Conservation (phyloP, 305 asterid species). For the Andrographis paniculata region DNA sequence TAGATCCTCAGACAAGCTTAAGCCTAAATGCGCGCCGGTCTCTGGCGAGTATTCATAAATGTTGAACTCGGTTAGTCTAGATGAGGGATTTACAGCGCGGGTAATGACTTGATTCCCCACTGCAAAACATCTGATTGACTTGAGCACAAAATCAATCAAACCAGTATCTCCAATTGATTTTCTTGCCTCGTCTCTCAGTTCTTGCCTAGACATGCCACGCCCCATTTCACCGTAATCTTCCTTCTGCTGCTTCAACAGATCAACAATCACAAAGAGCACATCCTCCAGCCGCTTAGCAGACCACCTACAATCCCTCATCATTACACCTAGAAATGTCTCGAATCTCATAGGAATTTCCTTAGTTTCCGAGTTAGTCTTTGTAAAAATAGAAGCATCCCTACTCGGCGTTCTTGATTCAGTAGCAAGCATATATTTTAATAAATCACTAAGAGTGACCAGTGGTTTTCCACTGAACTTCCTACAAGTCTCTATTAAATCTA, state of each 20-base stretch:
- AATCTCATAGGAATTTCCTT: conserved; percentile 31
- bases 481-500: conserved; percentile 29
- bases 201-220: conserved; percentile 49
- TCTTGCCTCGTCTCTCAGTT: conserved; percentile 52
- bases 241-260: conserved; percentile 39
- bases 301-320: conserved; percentile 64
- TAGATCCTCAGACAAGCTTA: conserved; percentile 32
- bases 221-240: conserved; percentile 15
- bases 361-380: conserved; percentile 15
- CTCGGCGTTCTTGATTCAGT: conserved; percentile 22
- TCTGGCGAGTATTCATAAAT: conserved; percentile 22
- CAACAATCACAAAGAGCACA: conserved; percentile 45
- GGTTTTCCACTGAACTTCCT: conserved; percentile 35
- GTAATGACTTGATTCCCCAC: conserved; percentile 33
- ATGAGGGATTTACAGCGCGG: conserved; percentile 33
- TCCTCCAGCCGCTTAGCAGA: conserved; percentile 46
- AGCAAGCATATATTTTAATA: conserved; percentile 45
- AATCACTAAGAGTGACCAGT: conserved; percentile 40
- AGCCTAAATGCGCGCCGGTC: conserved; percentile 7
- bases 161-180: conserved; percentile 39
- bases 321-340: conserved; percentile 31
- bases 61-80: conserved; percentile 39
- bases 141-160: conserved; percentile 46
- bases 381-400: conserved; percentile 11
- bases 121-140: conserved; percentile 32